phyloP scores from a whole-genome alignment of 2,329 filamentous ascomycete genomes.

The Aschersonia sp. region DNA sequence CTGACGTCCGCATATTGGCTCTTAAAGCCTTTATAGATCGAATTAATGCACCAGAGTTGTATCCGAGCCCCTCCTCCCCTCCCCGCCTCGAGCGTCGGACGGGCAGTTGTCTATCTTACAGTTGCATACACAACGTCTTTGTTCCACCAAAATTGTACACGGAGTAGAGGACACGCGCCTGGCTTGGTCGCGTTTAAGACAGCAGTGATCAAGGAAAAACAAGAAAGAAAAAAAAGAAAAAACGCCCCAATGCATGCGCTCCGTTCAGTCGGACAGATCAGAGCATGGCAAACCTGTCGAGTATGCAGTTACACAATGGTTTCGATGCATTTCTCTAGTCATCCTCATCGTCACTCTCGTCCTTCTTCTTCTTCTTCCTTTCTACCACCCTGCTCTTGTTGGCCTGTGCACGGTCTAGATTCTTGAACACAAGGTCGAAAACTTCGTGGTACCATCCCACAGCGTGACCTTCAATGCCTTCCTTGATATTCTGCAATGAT shows the following conservation, averaged over 20 bases:
- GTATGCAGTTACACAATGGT: constrained; percentile 1
- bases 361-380: constrained; percentile 32
- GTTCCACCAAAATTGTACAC: background rate
- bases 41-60: too few species aligned
- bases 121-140: background rate
- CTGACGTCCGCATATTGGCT: too few species aligned
- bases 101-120: background rate
- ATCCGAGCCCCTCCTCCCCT: too few species aligned
- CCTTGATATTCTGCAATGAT: constrained; percentile 74
- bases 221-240: background rate
- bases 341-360: constrained; percentile 15
- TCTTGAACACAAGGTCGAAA: constrained; percentile 78
- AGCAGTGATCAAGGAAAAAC: background rate
- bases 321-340: constrained; percentile 11
- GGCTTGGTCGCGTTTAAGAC: background rate
- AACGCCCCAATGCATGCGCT: background rate
- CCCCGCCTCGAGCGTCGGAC: too few species aligned
- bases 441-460: constrained; percentile 92
- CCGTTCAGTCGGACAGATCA: background rate
- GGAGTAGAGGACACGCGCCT: background rate
- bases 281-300: background rate
- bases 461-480: constrained; percentile 81
- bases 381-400: constrained; percentile 56
- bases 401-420: constrained; percentile 57
- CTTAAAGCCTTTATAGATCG: too few species aligned